These are phyloP conservation scores for Vanderwaltozyma tropicalis DNA, from an alignment of 805 yeast species.

Conservation along the genomic window DNA sequence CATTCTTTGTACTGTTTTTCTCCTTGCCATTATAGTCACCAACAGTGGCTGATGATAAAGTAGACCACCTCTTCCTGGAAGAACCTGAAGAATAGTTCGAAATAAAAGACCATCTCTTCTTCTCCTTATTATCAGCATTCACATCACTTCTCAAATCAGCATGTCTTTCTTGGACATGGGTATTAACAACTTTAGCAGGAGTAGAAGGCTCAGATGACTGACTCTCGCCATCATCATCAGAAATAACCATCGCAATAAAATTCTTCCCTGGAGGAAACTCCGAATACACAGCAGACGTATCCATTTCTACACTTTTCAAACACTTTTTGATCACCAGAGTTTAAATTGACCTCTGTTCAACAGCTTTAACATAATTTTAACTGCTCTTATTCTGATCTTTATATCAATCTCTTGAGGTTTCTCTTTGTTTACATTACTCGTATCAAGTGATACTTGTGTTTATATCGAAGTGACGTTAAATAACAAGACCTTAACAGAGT, in stretches of 20 bases:
- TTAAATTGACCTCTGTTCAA: no score
- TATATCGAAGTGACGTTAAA: no score
- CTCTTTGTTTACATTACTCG: no score
- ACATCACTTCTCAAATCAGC: background rate
- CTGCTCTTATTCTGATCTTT: no score
- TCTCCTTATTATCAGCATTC: background rate
- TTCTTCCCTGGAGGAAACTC: constrained; percentile 5
- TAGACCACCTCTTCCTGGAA: constrained; percentile 26
- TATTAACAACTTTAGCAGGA: background rate
- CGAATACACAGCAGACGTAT: background rate
- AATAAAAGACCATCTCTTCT: constrained; percentile 21
- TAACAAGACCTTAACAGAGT: no score
- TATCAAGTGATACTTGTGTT: no score
- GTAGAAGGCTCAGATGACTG: constrained; percentile 6
- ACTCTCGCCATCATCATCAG: constrained; percentile 24
- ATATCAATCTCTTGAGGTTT: no score
- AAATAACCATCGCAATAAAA: constrained; percentile 25
- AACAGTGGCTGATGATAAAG: constrained; percentile 16
- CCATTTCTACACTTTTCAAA: background rate
- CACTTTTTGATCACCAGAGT: background rate
- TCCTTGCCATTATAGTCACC: constrained; percentile 6
- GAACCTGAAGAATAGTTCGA: constrained; percentile 18
- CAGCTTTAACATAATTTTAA: no score
- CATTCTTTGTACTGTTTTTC: constrained; percentile 1
- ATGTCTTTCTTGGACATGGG: background rate